Base-by-base conservation (phyloP, 208 protist species). In the Trypanosoma grayi region DNA sequence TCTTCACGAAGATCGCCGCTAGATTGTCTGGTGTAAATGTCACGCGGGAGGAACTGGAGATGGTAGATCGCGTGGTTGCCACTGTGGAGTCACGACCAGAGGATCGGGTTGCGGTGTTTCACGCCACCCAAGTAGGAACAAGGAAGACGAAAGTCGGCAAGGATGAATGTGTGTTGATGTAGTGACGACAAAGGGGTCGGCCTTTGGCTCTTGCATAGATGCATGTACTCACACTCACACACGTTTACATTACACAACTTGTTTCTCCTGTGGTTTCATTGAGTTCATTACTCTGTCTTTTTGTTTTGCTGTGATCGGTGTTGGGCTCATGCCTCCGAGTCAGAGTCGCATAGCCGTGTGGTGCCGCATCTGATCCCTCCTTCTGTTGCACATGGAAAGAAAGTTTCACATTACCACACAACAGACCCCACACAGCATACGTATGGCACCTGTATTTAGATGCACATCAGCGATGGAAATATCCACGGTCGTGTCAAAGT, bases 1-100 rank as follows among this genome's bases (percentile, higher is more conserved):
- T 90, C 46, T 97, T 98, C 64, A 84, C 70, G 31, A 56, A 69
- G 16, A 75, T 98, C 22, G 94, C 94, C 13, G 89, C 93, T 8
- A 79, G 88, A n/a, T 75, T 98, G 9, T 58, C 77, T 5, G 91
- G 90, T 20, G 64, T 96, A 13, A 52, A 64, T 16, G 60, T 98
- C 27, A 75, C 80, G 18, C 65, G 84, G 53, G 41, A 78, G 51
- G 90, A 97, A 41, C 28, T 98, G 6, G 87, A 90, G 40, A 46
- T 85, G 48, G 55, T 52, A 43, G 64, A 94, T 36, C 75, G 62
- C 14, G 69, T 85, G 5, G 70, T 75, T 22, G 77, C 74, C 1
- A 85, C 73, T 36, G 66, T 88, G 7, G 68, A 80, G 36, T 76
- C 75, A 14, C n/a, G 13, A 8, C 61, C 62, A 4, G 33, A 71